A percentile compares a stretch with the other conserved stretches of the same genome.
Conservation (phyloP, 441 rosid genomes). For the Aquilaria agallochum region DNA sequence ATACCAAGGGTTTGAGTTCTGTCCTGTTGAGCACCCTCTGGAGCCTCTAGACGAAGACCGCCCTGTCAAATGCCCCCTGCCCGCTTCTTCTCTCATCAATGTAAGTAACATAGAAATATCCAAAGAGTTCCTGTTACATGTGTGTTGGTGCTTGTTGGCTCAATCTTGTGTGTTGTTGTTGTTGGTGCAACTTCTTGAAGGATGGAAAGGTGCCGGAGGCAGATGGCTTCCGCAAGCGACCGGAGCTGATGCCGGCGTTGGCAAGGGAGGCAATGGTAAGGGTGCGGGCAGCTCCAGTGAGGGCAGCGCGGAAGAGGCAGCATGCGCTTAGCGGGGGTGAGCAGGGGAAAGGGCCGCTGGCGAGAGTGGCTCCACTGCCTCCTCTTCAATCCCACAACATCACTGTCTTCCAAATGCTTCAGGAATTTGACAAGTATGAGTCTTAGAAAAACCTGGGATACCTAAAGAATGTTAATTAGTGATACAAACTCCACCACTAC, state of each 20-base stretch:
- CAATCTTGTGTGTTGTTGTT: background rate
- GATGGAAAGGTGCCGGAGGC: constrained; percentile 25
- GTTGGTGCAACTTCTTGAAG: constrained; percentile 14
- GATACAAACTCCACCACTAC: background rate
- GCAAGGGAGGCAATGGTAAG: constrained; percentile 21
- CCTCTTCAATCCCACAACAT: constrained; percentile 29
- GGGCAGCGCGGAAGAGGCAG: constrained; percentile 77
- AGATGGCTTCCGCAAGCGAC: constrained; percentile 36
- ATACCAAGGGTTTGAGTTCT: constrained; percentile 35
- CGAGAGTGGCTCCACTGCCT: constrained; percentile 37
- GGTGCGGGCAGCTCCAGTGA: constrained; percentile 32
- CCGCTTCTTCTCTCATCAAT: constrained; percentile 51
- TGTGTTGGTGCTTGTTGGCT: background rate
- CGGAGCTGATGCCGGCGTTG: constrained; percentile 25
- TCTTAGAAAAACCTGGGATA: constrained; percentile 16
- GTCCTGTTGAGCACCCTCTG: constrained; percentile 85
- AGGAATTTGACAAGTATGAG: constrained; percentile 46
- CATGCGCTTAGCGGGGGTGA: constrained; percentile 49
- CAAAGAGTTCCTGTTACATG: too few relatives aligned
- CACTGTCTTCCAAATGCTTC: constrained; percentile 58
- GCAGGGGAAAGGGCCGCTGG: constrained; percentile 21
- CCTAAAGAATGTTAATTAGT: background rate
- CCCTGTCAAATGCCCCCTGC: constrained; percentile 84
- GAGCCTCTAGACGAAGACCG: constrained; percentile 91
- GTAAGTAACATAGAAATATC: constrained; percentile 25